Conservation (phyloP, 805 yeast species). For the Starmerella floris region DNA sequence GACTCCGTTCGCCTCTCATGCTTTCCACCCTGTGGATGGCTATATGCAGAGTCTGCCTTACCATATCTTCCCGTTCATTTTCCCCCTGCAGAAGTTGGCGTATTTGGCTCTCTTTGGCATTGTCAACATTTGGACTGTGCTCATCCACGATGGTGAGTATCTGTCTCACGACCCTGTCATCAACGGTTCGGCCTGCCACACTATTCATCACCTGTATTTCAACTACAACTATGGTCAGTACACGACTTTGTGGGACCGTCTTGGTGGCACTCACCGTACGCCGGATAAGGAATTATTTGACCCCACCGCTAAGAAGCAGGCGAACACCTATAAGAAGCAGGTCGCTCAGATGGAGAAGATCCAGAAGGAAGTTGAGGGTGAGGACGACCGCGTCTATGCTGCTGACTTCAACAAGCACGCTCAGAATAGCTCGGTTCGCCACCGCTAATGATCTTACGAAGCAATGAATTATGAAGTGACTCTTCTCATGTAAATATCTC, state of each 20-base stretch:
- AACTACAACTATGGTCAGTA: slow-evolving; percentile 97
- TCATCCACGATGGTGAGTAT: slow-evolving; percentile 97
- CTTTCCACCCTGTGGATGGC: slow-evolving; percentile 97
- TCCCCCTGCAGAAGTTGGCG: slow-evolving; percentile 82
- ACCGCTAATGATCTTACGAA: background rate
- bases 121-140: slow-evolving; percentile 95
- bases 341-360: slow-evolving; percentile 62
- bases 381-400: slow-evolving; percentile 62
- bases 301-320: slow-evolving; percentile 42
- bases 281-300: slow-evolving; percentile 83
- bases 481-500: background rate
- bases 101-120: slow-evolving; percentile 73
- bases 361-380: slow-evolving; percentile 69
- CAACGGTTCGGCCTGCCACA: slow-evolving; percentile 97
- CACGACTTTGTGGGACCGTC: slow-evolving; percentile 95
- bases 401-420: background rate
- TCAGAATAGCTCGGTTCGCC: background rate
- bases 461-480: background rate
- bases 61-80: slow-evolving; percentile 78
- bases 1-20: slow-evolving; percentile 96
- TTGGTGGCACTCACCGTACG: slow-evolving; percentile 83
- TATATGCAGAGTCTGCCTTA: slow-evolving; percentile 86
- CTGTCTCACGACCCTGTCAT: slow-evolving; percentile 84
- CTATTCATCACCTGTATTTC: slow-evolving; percentile 91
- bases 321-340: slow-evolving; percentile 57